Percentiles rank a stretch among this genome's conserved stretches.
Evolutionary conservation across 176 grass and related monocot species (phyloP).

Genomic region (Oryza meridionalis): DNA sequence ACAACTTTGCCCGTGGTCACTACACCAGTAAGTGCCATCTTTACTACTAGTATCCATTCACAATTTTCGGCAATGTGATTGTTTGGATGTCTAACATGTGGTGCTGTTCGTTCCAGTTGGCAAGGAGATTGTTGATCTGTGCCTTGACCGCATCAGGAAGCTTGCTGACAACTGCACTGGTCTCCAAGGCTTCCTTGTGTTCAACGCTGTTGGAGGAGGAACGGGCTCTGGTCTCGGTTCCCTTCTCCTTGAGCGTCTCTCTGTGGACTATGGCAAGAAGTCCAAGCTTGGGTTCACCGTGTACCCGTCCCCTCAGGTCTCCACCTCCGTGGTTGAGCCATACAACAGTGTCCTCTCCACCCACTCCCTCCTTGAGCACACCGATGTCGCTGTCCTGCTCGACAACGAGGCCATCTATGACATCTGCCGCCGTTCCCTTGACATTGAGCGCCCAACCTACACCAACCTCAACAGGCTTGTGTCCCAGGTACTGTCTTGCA

Average conservation of each 20-base stretch:
- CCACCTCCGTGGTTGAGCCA: background rate
- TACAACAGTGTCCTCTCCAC: constrained; percentile 1
- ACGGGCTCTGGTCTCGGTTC: background rate
- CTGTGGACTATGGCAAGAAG: background rate
- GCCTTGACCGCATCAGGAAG: constrained; percentile 6
- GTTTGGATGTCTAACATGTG: background rate
- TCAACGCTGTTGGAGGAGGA: background rate
- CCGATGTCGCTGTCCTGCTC: background rate
- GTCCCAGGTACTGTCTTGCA: background rate
- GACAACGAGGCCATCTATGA: background rate
- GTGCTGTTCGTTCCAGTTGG: background rate
- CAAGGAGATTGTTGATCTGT: constrained; percentile 3
- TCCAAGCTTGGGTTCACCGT: background rate
- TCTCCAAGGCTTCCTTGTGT: background rate
- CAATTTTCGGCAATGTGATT: background rate
- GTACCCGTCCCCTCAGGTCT: constrained; percentile 3
- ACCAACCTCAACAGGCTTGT: constrained; percentile 3
- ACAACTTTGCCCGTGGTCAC: constrained; percentile 76
- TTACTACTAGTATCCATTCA: background rate
- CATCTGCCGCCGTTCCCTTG: constrained; percentile 2
- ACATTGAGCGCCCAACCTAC: constrained; percentile 1
- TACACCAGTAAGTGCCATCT: constrained; percentile 59
- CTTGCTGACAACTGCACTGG: background rate
- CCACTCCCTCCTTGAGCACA: constrained; percentile 1
- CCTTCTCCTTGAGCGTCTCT: background rate